Conservation (phyloP, 768 basidiomycete species). For the Leccinum incarnatum region DNA sequence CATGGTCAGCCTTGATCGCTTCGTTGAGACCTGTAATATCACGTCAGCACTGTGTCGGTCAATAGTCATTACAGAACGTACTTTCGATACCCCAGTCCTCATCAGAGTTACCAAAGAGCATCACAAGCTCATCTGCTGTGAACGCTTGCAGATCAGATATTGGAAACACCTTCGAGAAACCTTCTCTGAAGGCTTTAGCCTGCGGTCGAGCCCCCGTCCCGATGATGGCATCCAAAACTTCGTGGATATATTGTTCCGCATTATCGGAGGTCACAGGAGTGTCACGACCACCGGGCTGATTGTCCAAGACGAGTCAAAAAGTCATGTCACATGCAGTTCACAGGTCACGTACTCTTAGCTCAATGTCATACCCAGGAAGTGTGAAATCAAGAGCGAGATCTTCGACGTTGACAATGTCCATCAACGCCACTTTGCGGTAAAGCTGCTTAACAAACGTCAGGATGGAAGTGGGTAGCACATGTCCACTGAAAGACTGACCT, state of each 20-base stretch:
- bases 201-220: slow-evolving; percentile 76
- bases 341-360: slow-evolving; percentile 63
- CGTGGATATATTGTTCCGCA: slow-evolving; percentile 84
- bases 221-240: slow-evolving; percentile 84
- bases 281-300: slow-evolving; percentile 74
- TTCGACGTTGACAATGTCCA: slow-evolving; percentile 68
- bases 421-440: slow-evolving; percentile 52
- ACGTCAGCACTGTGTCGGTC: not conserved
- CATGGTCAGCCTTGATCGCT: slow-evolving; percentile 95
- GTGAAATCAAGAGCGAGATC: slow-evolving; percentile 96
- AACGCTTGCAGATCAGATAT: slow-evolving; percentile 88
- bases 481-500: slow-evolving; percentile 37
- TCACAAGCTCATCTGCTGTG: slow-evolving; percentile 90
- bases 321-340: not conserved
- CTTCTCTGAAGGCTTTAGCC: slow-evolving; percentile 89
- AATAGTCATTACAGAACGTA: slow-evolving; percentile 39
- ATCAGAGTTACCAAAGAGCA: slow-evolving; percentile 95
- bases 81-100: slow-evolving; percentile 96
- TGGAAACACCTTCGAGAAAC: slow-evolving; percentile 96
- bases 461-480: not conserved
- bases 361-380: slow-evolving; percentile 92
- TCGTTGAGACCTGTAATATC: slow-evolving; percentile 69
- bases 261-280: slow-evolving; percentile 84
- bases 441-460: slow-evolving; percentile 35
- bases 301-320: not conserved